Percentiles rank a stretch among this genome's conserved stretches.
phyloP scores from a whole-genome alignment of 345 rosid genomes.

The Trapa incisa region DNA sequence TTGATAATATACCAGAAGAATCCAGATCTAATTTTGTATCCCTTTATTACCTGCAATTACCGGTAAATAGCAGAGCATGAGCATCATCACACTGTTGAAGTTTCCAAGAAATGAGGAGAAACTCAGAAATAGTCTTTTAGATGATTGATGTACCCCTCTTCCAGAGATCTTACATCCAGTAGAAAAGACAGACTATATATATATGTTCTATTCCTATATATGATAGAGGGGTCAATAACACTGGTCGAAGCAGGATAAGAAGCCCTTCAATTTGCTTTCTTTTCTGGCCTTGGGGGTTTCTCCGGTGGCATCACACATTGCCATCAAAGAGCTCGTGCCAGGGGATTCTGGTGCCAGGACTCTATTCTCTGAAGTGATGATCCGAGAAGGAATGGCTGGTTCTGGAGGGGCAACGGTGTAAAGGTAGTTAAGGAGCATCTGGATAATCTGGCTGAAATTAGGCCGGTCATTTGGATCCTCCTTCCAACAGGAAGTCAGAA shows the following conservation, averaged over 20 bases:
- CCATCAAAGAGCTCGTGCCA: conserved; percentile 87
- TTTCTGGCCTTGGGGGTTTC: conserved; percentile 60
- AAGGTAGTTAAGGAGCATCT: conserved; percentile 60
- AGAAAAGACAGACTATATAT: conserved; percentile 1
- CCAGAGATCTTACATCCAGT: conserved; percentile 9
- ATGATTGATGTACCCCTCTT: conserved; percentile 4
- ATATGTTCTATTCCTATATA: neutral
- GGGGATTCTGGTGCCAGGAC: conserved; percentile 80
- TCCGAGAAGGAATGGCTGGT: conserved; percentile 43
- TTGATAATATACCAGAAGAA: neutral
- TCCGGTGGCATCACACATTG: conserved; percentile 41
- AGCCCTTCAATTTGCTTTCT: conserved; percentile 37
- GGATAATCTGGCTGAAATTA: conserved; percentile 72
- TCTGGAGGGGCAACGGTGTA: conserved; percentile 41
- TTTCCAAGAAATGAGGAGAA: neutral
- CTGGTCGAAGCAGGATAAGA: conserved; percentile 78
- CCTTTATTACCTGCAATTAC: conserved; percentile 2
- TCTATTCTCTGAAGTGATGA: conserved; percentile 50
- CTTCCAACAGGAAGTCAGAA: conserved; percentile 87
- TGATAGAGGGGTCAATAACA: conserved; percentile 36
- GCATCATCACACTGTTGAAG: neutral
- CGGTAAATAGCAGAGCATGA: neutral
- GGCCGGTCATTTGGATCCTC: conserved; percentile 86
- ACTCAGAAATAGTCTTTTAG: neutral
- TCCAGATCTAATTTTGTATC: neutral